Base-by-base conservation (phyloP, 2,329 filamentous ascomycete species). In the Mycocentrospora acerina region DNA sequence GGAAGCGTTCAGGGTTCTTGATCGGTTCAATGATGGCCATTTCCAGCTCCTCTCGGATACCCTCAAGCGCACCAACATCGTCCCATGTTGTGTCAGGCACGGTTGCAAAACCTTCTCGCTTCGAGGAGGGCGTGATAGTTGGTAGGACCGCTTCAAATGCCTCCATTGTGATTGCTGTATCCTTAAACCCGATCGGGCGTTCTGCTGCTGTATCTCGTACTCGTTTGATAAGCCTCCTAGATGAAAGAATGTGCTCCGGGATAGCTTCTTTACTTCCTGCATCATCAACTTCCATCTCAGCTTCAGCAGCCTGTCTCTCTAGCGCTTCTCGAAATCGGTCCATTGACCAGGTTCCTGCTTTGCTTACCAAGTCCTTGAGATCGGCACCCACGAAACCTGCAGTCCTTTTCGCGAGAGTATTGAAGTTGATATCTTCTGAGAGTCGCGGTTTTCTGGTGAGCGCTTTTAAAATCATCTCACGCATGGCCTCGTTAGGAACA, bases 331-430 rank as follows among this genome's bases (percentile, higher is more conserved):
- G 68, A 49, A 79, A 82, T 25, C 76, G 70, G 47, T 81, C 76
- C 62, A 85, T 83, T n/a, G 81, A 80, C 55, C 79, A 77, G 5
- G 79, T 75, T 4, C 80, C 81, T 3, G 82, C 82, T 35, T 83
- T 84, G 27, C 79, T 79, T 3, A 84, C 81, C 3, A 86, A 70
- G 57, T 85, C 85, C 46, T 86, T 82, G 4, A 98, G 72, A 71
- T 98, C 93, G 5, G 88, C 88, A 9, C 90, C 91, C 0, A 98
- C 91, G 53, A 93, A 98, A 1, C 93, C 93, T 5, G 93, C 88
- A 0, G 91, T 97, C 53, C 84, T 76, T 56, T 88, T 90, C 5
- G 91, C 90, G 3, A 98, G 73, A 12, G 78, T 71, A 17, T 71
- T 71, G 52, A 91, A 86, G 60, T 95, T 81, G 14, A 97, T 79